A percentile compares a stretch with the other conserved stretches of the same genome.
These are phyloP conservation scores for Schizothecium vesticola DNA, from an alignment of 495 filamentous ascomycete genomes.

Conservation along the genomic window DNA sequence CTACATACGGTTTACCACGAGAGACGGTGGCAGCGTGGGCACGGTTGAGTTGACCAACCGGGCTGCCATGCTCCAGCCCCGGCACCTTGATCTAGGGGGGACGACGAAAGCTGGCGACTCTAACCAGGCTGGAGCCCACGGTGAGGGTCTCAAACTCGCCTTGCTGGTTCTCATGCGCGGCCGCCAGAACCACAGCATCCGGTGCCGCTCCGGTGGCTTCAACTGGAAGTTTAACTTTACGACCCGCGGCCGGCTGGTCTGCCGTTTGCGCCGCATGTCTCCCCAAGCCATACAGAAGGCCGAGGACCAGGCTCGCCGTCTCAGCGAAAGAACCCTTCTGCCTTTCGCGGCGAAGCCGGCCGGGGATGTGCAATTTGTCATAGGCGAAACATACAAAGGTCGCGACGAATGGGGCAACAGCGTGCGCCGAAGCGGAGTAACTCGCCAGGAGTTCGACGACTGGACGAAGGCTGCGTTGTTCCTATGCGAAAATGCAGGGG, in stretches of 20 bases:
- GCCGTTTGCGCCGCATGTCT: not conserved
- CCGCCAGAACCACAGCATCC: slow-evolving; percentile 15
- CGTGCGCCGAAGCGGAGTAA: too few species aligned
- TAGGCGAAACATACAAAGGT: too few species aligned
- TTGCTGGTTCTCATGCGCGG: slow-evolving; percentile 18
- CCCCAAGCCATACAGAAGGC: not conserved
- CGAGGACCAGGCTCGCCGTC: not conserved
- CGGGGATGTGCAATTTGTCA: not conserved
- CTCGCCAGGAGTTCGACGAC: too few species aligned
- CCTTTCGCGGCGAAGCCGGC: not conserved
- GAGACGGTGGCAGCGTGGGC: slow-evolving; percentile 12
- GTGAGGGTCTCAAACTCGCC: slow-evolving; percentile 22
- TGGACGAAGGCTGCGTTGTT: too few species aligned
- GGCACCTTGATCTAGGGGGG: slow-evolving; percentile 17
- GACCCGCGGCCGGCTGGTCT: slow-evolving; percentile 1
- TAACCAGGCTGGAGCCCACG: slow-evolving; percentile 19
- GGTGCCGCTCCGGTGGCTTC: slow-evolving; percentile 17
- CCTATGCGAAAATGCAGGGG: too few species aligned
- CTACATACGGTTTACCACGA: slow-evolving; percentile 21
- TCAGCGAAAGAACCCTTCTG: slow-evolving; percentile 14
- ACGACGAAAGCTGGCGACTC: slow-evolving; percentile 12
- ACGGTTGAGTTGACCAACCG: slow-evolving; percentile 20
- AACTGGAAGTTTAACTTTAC: slow-evolving; percentile 22
- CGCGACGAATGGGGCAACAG: too few species aligned
- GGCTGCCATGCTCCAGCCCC: slow-evolving; percentile 15